Percentiles rank a stretch among this genome's conserved stretches.
Conservation (phyloP, 192 early-diverging fungal genomes). For the Diversispora eburnea region DNA sequence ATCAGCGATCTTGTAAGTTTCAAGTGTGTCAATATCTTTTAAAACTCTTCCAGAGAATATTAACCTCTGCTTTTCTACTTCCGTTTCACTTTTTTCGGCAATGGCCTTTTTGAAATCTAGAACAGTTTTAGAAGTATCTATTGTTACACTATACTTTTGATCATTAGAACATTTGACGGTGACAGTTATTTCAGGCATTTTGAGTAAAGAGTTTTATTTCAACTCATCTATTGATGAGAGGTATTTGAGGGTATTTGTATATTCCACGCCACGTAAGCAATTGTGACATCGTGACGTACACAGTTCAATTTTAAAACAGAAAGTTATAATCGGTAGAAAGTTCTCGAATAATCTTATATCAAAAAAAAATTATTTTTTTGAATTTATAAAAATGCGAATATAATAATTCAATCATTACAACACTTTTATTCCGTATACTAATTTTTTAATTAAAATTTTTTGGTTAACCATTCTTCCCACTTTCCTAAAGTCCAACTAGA, state of each 20-base stretch:
- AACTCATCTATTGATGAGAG: too few relatives aligned
- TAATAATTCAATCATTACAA: too few relatives aligned
- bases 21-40: conserved; percentile 82
- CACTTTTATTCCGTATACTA: too few relatives aligned
- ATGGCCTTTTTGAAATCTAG: conserved; percentile 76
- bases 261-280: too few relatives aligned
- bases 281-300: too few relatives aligned
- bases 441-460: conserved; percentile 13
- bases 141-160: conserved; percentile 62
- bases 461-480: conserved; percentile 59
- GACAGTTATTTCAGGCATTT: conserved; percentile 51
- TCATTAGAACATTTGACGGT: conserved; percentile 76
- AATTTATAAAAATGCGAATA: too few relatives aligned
- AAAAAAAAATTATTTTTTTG: too few relatives aligned
- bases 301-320: too few relatives aligned
- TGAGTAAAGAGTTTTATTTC: background rate
- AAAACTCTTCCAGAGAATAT: conserved; percentile 93
- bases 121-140: conserved; percentile 60
- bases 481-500: conserved; percentile 65
- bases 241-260: too few relatives aligned
- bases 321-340: too few relatives aligned
- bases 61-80: conserved; percentile 72
- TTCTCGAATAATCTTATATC: too few relatives aligned
- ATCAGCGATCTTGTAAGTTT: conserved; percentile 77
- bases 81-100: conserved; percentile 57